A percentile compares a stretch with the other conserved stretches of the same genome.
Conservation (phyloP, 257 asterid genomes). For the Solanum tacnaense region DNA sequence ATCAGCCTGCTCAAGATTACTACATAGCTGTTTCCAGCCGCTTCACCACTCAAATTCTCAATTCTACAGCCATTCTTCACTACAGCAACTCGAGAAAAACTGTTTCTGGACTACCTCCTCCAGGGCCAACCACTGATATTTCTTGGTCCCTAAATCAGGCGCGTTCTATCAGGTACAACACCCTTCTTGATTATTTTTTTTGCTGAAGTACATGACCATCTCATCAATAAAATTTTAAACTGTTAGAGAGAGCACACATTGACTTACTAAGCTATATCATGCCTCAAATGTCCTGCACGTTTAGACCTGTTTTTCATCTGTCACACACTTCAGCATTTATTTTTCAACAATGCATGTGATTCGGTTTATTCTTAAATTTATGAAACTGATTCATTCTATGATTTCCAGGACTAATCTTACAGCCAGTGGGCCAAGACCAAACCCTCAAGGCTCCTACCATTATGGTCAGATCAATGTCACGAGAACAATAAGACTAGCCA, state of each 20-base stretch:
- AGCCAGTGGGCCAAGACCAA: slow-evolving; percentile 80
- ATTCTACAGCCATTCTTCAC: slow-evolving; percentile 45
- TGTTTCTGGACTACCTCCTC: slow-evolving; percentile 32
- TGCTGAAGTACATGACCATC: background rate
- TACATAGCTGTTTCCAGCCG: slow-evolving; percentile 46
- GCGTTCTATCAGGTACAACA: slow-evolving; percentile 44
- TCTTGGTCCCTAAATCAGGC: slow-evolving; percentile 56
- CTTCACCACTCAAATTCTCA: slow-evolving; percentile 25
- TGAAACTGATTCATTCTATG: background rate
- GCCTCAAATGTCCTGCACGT: background rate
- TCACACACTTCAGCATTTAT: background rate
- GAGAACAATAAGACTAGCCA: slow-evolving; percentile 37
- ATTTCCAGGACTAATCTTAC: slow-evolving; percentile 50
- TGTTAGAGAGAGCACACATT: background rate
- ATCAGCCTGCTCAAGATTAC: slow-evolving; percentile 43
- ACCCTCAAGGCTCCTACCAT: slow-evolving; percentile 84
- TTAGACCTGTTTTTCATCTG: background rate
- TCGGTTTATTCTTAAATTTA: background rate
- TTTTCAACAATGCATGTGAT: background rate
- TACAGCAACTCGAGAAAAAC: slow-evolving; percentile 26
- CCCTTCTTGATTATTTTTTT: background rate
- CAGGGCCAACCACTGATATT: slow-evolving; percentile 19
- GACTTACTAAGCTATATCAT: background rate
- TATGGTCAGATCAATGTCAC: slow-evolving; percentile 45
- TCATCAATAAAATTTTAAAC: background rate